phyloP scores from a whole-genome alignment of 768 basidiomycete genomes.

The Coprinopsis sp. region DNA sequence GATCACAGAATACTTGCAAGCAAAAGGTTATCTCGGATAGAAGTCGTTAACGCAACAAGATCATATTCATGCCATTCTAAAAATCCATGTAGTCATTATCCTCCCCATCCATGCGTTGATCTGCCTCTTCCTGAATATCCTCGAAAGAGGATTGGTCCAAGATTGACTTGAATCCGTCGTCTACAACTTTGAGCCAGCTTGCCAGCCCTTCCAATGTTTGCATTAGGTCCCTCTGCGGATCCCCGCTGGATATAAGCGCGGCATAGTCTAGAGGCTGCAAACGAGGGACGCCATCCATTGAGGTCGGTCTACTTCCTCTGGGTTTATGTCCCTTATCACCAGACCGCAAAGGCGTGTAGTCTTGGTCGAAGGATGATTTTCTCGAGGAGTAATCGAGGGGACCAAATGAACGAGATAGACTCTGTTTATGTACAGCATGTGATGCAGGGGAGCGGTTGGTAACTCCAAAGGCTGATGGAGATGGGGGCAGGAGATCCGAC shows the following conservation, averaged over 20 bases:
- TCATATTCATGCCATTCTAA: conserved; percentile 6
- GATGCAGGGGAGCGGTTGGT: not conserved
- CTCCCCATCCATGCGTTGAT: conserved; percentile 10
- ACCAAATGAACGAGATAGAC: not conserved
- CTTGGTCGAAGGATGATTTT: too few relatives aligned
- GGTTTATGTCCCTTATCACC: too few relatives aligned
- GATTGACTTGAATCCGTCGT: conserved; percentile 64
- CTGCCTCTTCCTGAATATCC: conserved; percentile 58
- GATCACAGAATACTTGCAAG: conserved; percentile 75
- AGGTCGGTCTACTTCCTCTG: too few relatives aligned
- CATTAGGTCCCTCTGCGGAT: conserved; percentile 65
- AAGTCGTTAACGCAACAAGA: too few relatives aligned
- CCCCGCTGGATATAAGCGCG: conserved; percentile 47
- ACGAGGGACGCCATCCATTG: not conserved
- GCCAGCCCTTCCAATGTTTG: conserved; percentile 70
- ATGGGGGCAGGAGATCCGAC: conserved; percentile 68
- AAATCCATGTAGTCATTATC: not conserved
- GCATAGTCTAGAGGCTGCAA: conserved; percentile 61
- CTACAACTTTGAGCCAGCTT: conserved; percentile 71
- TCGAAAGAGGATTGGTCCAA: conserved; percentile 45
- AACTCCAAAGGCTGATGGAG: conserved; percentile 44
- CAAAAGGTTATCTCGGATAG: conserved; percentile 51
- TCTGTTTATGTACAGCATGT: not conserved
- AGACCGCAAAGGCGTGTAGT: too few relatives aligned
- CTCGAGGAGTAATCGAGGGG: too few relatives aligned